Conservation (phyloP, 352 stramenopile genomes). For the Sclerospora graminicola region DNA sequence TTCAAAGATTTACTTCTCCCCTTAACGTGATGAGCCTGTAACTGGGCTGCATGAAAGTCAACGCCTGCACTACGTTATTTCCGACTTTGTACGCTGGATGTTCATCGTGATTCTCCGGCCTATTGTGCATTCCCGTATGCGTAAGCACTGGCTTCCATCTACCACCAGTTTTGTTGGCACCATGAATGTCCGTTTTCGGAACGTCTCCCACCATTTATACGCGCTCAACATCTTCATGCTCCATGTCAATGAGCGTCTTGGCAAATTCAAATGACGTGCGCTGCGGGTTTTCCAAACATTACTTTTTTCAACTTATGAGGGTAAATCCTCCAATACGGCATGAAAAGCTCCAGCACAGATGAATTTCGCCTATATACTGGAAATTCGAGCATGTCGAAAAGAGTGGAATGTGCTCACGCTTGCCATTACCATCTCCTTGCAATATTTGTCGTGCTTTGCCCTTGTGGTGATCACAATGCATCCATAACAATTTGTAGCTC, state of each 20-base stretch:
- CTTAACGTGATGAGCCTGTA: no score
- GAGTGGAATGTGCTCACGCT: slow-evolving; percentile 54
- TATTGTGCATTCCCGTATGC: slow-evolving; percentile 71
- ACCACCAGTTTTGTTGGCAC: slow-evolving; percentile 58
- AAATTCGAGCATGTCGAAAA: slow-evolving; percentile 85
- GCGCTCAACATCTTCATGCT: slow-evolving; percentile 48
- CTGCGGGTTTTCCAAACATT: slow-evolving; percentile 76
- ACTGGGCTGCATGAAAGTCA: slow-evolving; percentile 41
- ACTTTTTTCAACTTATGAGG: slow-evolving; percentile 58
- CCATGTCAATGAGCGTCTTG: slow-evolving; percentile 61
- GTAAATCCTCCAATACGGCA: slow-evolving; percentile 68
- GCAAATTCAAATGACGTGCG: slow-evolving; percentile 63
- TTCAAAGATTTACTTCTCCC: no score
- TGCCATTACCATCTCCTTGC: slow-evolving; percentile 13
- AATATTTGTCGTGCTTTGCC: slow-evolving; percentile 27
- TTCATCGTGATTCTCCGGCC: slow-evolving; percentile 50
- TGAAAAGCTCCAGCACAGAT: slow-evolving; percentile 76
- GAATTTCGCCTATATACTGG: slow-evolving; percentile 81
- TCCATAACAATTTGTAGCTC: slow-evolving; percentile 74
- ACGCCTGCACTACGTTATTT: slow-evolving; percentile 50
- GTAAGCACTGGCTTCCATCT: slow-evolving; percentile 82
- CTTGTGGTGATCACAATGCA: slow-evolving; percentile 46
- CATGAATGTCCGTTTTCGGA: slow-evolving; percentile 70
- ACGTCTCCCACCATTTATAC: slow-evolving; percentile 87
- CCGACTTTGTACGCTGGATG: slow-evolving; percentile 62